These are phyloP conservation scores for Hygrophoropsis aurantiaca DNA, from an alignment of 768 basidiomycete genomes.

Conservation along the genomic window DNA sequence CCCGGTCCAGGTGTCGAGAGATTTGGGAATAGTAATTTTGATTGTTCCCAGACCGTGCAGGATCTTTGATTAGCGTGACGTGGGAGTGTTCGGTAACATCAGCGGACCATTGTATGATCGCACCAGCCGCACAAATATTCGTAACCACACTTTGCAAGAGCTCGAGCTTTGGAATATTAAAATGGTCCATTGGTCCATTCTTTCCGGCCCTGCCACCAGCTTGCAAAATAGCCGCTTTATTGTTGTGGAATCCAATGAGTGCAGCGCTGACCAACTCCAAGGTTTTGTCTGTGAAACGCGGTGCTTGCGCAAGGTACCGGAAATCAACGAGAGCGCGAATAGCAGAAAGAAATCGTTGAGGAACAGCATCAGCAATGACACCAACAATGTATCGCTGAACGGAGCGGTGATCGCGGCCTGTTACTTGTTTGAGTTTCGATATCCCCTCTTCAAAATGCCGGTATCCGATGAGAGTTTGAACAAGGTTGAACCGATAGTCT, in stretches of 20 bases:
- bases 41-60: constrained; percentile 25
- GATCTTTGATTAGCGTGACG: constrained; percentile 32
- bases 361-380: constrained; percentile 34
- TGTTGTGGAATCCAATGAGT: constrained; percentile 30
- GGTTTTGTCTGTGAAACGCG: constrained; percentile 18
- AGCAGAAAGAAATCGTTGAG: constrained; percentile 27
- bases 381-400: constrained; percentile 34
- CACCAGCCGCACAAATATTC: constrained; percentile 29
- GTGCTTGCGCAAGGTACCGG: constrained; percentile 33
- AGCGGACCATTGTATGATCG: constrained; percentile 28
- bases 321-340: constrained; percentile 39
- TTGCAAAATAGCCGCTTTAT: constrained; percentile 34
- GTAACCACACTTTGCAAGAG: constrained; percentile 33
- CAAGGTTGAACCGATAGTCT: constrained; percentile 6
- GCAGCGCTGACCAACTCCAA: constrained; percentile 16
- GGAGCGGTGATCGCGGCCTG: constrained; percentile 37
- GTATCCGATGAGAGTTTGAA: constrained; percentile 20
- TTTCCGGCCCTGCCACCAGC: constrained; percentile 25
- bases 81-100: constrained; percentile 37
- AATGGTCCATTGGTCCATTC: constrained; percentile 28
- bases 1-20: constrained; percentile 28
- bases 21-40: constrained; percentile 30
- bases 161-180: constrained; percentile 43
- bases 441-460: constrained; percentile 39
- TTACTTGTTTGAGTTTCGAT: constrained; percentile 41